These are phyloP conservation scores for Trametes gibbosa DNA, from an alignment of 768 basidiomycete genomes.

Conservation along the genomic window DNA sequence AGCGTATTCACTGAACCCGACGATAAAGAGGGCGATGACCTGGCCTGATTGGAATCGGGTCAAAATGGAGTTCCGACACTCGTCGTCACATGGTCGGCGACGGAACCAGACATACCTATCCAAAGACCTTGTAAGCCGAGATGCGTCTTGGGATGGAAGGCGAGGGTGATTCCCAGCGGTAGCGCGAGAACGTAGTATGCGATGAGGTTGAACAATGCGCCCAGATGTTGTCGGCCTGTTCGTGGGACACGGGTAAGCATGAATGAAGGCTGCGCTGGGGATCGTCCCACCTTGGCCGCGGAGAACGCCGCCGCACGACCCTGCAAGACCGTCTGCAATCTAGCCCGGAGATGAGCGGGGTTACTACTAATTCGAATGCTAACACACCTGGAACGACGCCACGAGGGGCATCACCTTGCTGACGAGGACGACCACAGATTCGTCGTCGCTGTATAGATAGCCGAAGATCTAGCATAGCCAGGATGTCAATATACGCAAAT, in stretches of 20 bases:
- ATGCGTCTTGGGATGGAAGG: conserved; percentile 37
- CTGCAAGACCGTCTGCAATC: conserved; percentile 52
- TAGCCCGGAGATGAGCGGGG: conserved; percentile 12
- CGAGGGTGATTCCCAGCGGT: conserved; percentile 50
- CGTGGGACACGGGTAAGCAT: not conserved
- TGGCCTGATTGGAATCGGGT: no score
- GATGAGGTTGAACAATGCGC: conserved; percentile 69
- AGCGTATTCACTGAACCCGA: conserved; percentile 65
- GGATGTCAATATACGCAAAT: not conserved
- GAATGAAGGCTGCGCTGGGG: no score
- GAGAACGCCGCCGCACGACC: conserved; percentile 48
- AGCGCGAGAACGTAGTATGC: conserved; percentile 59
- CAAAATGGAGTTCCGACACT: no score
- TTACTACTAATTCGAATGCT: not conserved
- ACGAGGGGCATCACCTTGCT: conserved; percentile 51
- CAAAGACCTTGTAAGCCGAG: conserved; percentile 50
- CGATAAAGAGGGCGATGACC: conserved; percentile 67
- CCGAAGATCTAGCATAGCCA: conserved; percentile 50
- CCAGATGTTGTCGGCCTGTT: conserved; percentile 60
- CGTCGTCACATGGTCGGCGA: not conserved
- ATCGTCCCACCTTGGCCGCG: conserved; percentile 42
- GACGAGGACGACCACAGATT: conserved; percentile 48
- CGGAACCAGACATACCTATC: conserved; percentile 35
- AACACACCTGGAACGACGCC: conserved; percentile 49
- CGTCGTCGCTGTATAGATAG: conserved; percentile 66